These are phyloP conservation scores for Cyclostephanos invisitatus DNA, from an alignment of 108 stramenopile species.

Conservation along the genomic window DNA sequence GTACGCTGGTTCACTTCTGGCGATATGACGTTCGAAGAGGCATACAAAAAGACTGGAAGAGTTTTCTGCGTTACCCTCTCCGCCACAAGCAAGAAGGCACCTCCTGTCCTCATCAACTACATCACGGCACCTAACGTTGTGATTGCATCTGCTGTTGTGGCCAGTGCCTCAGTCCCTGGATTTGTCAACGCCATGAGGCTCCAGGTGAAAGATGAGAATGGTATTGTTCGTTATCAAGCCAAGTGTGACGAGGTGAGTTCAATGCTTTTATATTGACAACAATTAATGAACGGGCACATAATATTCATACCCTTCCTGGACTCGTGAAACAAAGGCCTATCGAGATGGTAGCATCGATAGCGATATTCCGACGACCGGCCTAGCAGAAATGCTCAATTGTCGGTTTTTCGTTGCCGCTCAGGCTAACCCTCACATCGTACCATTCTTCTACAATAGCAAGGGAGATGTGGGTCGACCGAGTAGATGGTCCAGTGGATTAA, in stretches of 20 bases:
- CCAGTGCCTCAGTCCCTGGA: constrained; percentile 92
- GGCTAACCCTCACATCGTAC: constrained; percentile 84
- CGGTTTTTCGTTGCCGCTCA: constrained; percentile 95
- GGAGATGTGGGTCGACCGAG: constrained; percentile 84
- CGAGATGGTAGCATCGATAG: constrained; percentile 86
- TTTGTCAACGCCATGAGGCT: constrained; percentile 87
- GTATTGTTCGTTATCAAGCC: constrained; percentile 55
- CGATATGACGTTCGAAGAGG: constrained; percentile 94
- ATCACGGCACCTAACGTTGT: constrained; percentile 95
- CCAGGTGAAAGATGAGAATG: constrained; percentile 83
- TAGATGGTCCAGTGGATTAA: constrained; percentile 74
- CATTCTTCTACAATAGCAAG: constrained; percentile 83
- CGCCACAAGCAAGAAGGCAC: constrained; percentile 87
- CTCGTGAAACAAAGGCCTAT: constrained; percentile 23
- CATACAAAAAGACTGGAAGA: constrained; percentile 95
- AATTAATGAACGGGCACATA: constrained; percentile 10
- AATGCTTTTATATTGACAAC: neutral
- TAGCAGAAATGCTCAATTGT: constrained; percentile 94
- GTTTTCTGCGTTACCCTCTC: constrained; percentile 96
- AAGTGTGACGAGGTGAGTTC: constrained; percentile 47
- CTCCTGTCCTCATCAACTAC: constrained; percentile 94
- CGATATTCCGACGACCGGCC: constrained; percentile 90
- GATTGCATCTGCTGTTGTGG: constrained; percentile 90
- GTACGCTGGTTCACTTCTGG: constrained; percentile 80
- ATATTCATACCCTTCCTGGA: constrained; percentile 25